Base-by-base conservation (phyloP, 805 yeast genomes). In the Saccharomycopsis fermentans region DNA sequence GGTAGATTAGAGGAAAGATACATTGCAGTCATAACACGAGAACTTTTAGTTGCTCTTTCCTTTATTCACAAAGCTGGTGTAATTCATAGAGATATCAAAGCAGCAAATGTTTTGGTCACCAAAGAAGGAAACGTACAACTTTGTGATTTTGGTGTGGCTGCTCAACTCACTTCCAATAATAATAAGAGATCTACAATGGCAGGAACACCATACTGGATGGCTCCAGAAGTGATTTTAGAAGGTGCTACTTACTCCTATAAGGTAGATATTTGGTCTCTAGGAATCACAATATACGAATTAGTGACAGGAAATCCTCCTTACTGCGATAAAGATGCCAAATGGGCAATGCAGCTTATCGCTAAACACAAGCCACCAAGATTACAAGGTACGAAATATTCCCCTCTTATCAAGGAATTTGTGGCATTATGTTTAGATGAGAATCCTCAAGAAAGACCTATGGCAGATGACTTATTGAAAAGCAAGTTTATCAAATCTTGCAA, bases 71-170 rank as follows among this genome's bases (percentile, higher is more conserved):
- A 79, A 62, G 83, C 86, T 61, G 96, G 96, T 12, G 94, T 95
- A 24, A 94, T 94, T 36, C 99, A 94, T 70, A 80, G 99, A 65
- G 99, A 94, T 71, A 81, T 94, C 65, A 94, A 94, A 71, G 97
- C 98, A 1, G 99, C 99, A 0, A 94, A 94, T 69, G 89, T 94
- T 12, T 77, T 94, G 62, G 86, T 94, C 56, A 81, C 91, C 2
- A 88, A 87, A 64, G 95, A 88, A 54, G 99, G 99, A 5, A 81
- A 79, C 56, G 96, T 95, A 4, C 89, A 88, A 67, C 78, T 94
- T 52, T 92, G 98, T 77, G 99, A 94, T 71, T 94, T 94, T 72
- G 99, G 99, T 35, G 99, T 95, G 24, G 99, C 99, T 0, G 97
- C 97, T 1, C 92, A 90, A 68, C 74, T 91, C 51, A 82, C 95